Evolutionary conservation across 2,329 filamentous ascomycete species (phyloP).

Genomic region (Epichloe brachyelytri): DNA sequence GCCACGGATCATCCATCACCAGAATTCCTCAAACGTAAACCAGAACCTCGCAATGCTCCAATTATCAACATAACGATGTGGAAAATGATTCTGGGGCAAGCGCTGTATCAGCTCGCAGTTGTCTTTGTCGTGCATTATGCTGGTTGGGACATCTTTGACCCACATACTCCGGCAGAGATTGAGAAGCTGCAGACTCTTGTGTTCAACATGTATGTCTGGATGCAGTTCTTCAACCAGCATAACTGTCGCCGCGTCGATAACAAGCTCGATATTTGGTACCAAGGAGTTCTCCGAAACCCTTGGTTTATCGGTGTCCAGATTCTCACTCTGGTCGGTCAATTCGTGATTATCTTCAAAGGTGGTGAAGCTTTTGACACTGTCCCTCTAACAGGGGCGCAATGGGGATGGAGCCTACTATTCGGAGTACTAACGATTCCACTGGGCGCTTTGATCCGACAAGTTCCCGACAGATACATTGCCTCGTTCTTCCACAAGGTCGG

Average conservation of each 20-base stretch:
- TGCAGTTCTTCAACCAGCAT: constrained; percentile 80
- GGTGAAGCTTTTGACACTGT: constrained; percentile 52
- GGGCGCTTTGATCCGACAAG: constrained; percentile 29
- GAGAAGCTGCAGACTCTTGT: constrained; percentile 48
- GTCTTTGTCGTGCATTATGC: constrained; percentile 50
- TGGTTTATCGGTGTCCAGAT: constrained; percentile 61
- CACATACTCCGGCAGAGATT: constrained; percentile 20
- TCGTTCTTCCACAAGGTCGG: constrained; percentile 15
- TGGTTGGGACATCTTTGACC: constrained; percentile 44
- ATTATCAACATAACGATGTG: constrained; percentile 69
- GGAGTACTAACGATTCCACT: constrained; percentile 55
- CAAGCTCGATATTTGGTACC: constrained; percentile 65
- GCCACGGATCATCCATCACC: constrained; percentile 47
- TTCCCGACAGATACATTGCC: constrained; percentile 24
- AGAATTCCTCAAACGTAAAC: constrained; percentile 49
- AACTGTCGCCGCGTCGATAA: constrained; percentile 73
- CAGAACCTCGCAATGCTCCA: constrained; percentile 58
- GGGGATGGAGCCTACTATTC: constrained; percentile 57
- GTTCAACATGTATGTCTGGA: constrained; percentile 81
- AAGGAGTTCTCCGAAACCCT: constrained; percentile 59
- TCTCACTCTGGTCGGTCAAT: constrained; percentile 56
- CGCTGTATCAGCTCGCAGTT: constrained; percentile 58
- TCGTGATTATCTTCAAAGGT: constrained; percentile 60
- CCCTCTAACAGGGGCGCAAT: constrained; percentile 49
- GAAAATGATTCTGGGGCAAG: constrained; percentile 82